Conservation (phyloP, 2,329 filamentous ascomycete species). For the Diaporthe citrichinensis region DNA sequence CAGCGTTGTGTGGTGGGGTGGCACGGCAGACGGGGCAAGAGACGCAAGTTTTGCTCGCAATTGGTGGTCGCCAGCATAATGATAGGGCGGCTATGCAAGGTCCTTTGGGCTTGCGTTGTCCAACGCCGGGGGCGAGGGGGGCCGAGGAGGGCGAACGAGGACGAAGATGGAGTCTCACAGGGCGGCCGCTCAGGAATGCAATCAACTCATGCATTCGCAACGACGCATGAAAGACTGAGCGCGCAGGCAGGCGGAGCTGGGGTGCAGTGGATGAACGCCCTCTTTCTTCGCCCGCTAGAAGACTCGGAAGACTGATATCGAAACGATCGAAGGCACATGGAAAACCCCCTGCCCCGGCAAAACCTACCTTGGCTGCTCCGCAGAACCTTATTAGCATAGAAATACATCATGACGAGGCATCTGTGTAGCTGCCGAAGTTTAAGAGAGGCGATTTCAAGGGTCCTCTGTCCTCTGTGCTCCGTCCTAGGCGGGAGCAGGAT, state of each 20-base stretch:
- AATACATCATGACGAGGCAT: not conserved
- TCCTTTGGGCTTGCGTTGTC: conserved; percentile 19
- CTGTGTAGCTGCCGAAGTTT: conserved; percentile 8
- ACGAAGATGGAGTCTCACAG: conserved; percentile 18
- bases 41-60: conserved; percentile 14
- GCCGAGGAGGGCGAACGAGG: conserved; percentile 21
- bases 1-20: conserved; percentile 18
- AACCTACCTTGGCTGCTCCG: conserved; percentile 19
- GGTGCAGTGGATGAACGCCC: not conserved
- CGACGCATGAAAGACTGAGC: conserved; percentile 3
- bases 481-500: not conserved
- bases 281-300: not conserved
- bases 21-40: conserved; percentile 15
- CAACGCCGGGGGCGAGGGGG: not conserved
- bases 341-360: conserved; percentile 16
- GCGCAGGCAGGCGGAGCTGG: not conserved
- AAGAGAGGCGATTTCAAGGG: not conserved
- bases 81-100: conserved; percentile 31
- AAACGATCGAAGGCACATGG: not conserved
- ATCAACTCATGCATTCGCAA: conserved; percentile 8
- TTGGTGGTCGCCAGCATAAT: conserved; percentile 19
- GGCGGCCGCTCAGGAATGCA: conserved; percentile 32
- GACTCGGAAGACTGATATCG: not conserved
- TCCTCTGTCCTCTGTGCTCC: conserved; percentile 4
- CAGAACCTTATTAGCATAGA: not conserved